phyloP scores from a whole-genome alignment of 805 yeast genomes.

The Wickerhamomyces silvicola region DNA sequence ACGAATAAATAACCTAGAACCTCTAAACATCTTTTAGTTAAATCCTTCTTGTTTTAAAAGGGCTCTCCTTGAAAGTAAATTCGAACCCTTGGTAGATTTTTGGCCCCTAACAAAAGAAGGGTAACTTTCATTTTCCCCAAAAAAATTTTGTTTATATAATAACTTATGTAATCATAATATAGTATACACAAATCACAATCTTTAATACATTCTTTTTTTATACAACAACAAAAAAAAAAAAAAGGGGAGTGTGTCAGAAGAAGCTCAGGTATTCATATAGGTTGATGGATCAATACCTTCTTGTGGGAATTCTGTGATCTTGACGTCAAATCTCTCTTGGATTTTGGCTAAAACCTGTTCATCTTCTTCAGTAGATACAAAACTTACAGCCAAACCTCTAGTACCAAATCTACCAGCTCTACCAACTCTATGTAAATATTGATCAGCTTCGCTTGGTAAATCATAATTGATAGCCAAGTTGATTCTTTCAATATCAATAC shows the following conservation, averaged over 20 bases:
- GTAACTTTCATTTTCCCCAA: too few species aligned
- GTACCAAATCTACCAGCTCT: constrained; percentile 99
- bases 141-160: too few species aligned
- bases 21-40: not conserved
- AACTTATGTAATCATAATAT: too few species aligned
- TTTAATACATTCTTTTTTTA: not conserved
- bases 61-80: too few species aligned
- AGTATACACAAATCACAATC: too few species aligned
- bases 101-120: too few species aligned
- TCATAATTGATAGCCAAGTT: constrained; percentile 97
- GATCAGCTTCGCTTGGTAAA: constrained; percentile 94
- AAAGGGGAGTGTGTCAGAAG: not conserved
- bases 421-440: constrained; percentile 97
- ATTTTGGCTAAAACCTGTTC: constrained; percentile 85
- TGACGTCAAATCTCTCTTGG: constrained; percentile 96
- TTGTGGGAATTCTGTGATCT: constrained; percentile 91
- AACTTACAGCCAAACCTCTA: constrained; percentile 93
- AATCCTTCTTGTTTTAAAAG: too few species aligned
- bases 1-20: not conserved
- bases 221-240: constrained; percentile 1
- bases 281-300: constrained; percentile 98
- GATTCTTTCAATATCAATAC: constrained; percentile 98
- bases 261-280: constrained; percentile 81
- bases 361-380: constrained; percentile 80
- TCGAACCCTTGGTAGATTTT: too few species aligned